Evolutionary conservation across 306 rosid species (phyloP).

Genomic region (Vicia villosa): DNA sequence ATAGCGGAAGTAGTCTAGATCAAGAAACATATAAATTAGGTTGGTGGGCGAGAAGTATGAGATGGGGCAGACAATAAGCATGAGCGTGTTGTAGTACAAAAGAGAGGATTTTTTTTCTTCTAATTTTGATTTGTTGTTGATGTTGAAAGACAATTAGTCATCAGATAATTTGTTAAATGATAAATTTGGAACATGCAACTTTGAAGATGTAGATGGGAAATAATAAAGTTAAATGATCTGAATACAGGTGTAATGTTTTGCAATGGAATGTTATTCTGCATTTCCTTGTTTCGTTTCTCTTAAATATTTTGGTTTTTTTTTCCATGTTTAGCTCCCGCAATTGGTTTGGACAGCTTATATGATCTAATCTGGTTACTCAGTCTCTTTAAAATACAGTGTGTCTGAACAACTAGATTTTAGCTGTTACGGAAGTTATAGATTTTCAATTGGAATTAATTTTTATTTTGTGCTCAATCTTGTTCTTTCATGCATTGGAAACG

Average conservation of each 20-base stretch:
- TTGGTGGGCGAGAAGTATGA: background rate
- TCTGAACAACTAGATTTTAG: background rate
- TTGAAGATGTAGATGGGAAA: constrained; percentile 11
- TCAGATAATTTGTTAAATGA: too few species aligned
- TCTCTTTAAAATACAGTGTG: background rate
- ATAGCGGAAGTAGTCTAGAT: background rate
- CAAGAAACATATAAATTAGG: background rate
- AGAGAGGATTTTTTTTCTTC: background rate
- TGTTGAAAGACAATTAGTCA: too few species aligned
- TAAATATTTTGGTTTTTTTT: background rate
- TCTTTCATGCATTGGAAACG: constrained; percentile 2
- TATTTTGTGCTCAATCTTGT: constrained; percentile 17
- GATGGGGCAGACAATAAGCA: background rate
- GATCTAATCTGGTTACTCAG: constrained; percentile 20
- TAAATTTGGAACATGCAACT: background rate
- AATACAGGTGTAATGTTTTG: background rate
- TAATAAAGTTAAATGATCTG: constrained; percentile 8
- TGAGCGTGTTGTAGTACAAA: background rate
- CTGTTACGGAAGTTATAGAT: constrained; percentile 3
- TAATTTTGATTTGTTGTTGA: background rate
- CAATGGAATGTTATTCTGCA: background rate
- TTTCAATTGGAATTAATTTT: constrained; percentile 10
- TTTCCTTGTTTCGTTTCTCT: background rate
- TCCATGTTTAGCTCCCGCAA: background rate
- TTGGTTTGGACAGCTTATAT: constrained; percentile 24